Conservation (phyloP, 2,329 filamentous ascomycete genomes). For the Rugonectria rugulosa region DNA sequence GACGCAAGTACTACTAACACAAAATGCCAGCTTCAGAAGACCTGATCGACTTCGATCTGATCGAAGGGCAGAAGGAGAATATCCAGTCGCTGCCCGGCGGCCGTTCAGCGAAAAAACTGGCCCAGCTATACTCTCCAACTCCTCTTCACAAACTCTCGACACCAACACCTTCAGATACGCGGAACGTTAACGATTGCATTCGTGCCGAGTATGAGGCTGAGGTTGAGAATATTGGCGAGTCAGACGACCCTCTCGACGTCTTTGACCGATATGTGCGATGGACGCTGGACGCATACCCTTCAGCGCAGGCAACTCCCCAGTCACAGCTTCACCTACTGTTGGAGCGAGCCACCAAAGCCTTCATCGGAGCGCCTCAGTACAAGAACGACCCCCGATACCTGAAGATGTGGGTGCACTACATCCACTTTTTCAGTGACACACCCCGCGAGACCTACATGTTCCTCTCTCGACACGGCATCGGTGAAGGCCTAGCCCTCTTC, state of each 20-base stretch:
- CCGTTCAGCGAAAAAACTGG: constrained; percentile 88
- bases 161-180: constrained; percentile 74
- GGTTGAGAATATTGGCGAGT: constrained; percentile 78
- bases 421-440: constrained; percentile 90
- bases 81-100: constrained; percentile 91
- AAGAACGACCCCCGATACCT: constrained; percentile 95
- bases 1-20: constrained; percentile 35
- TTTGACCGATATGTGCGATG: constrained; percentile 98
- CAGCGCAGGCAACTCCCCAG: constrained; percentile 87
- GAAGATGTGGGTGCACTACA: constrained; percentile 93
- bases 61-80: constrained; percentile 97
- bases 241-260: constrained; percentile 92
- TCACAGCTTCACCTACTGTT: constrained; percentile 90
- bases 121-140: constrained; percentile 77
- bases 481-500: constrained; percentile 86
- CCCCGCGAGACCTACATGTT: constrained; percentile 93
- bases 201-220: constrained; percentile 89
- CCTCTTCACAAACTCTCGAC: constrained; percentile 64
- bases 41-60: constrained; percentile 83
- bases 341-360: constrained; percentile 90
- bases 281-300: constrained; percentile 94
- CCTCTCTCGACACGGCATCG: constrained; percentile 85
- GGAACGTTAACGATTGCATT: constrained; percentile 79
- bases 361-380: constrained; percentile 86
- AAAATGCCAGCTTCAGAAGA: constrained; percentile 60